These are phyloP conservation scores for Mortierella hygrophila DNA, from an alignment of 192 early-diverging fungal species.

Conservation along the genomic window DNA sequence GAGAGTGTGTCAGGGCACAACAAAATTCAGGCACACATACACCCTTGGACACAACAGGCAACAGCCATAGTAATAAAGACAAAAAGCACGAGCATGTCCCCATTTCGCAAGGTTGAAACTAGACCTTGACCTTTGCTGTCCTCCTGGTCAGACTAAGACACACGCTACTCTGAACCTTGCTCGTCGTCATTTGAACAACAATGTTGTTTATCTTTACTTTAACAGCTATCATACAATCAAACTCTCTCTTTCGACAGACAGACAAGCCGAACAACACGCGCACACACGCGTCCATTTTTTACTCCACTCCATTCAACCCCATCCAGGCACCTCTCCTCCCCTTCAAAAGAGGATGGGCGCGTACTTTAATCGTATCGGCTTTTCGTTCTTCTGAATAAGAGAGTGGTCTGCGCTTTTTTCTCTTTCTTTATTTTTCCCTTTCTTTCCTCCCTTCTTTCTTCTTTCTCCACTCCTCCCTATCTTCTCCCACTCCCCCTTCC, in stretches of 20 bases:
- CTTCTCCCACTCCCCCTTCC: background rate
- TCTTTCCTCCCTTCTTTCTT: background rate
- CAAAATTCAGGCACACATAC: slow-evolving; percentile 1
- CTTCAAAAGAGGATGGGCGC: background rate
- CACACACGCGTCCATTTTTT: background rate
- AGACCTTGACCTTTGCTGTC: no score
- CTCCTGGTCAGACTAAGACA: no score
- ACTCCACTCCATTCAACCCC: no score
- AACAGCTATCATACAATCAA: background rate
- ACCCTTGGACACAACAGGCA: no score
- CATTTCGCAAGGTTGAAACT: no score
- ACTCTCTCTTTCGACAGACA: background rate
- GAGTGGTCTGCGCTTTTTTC: background rate
- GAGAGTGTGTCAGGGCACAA: background rate
- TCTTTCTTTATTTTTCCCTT: background rate
- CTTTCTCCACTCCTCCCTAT: background rate
- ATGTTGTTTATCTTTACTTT: background rate
- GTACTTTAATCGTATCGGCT: background rate
- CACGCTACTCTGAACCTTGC: no score
- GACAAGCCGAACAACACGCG: background rate
- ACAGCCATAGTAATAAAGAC: background rate
- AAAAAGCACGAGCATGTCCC: slow-evolving; percentile 15
- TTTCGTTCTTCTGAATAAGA: background rate
- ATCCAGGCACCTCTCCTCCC: no score
- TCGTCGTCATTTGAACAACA: no score